Evolutionary conservation across 495 filamentous ascomycete genomes (phyloP).

Genomic region (Viridothelium virens): DNA sequence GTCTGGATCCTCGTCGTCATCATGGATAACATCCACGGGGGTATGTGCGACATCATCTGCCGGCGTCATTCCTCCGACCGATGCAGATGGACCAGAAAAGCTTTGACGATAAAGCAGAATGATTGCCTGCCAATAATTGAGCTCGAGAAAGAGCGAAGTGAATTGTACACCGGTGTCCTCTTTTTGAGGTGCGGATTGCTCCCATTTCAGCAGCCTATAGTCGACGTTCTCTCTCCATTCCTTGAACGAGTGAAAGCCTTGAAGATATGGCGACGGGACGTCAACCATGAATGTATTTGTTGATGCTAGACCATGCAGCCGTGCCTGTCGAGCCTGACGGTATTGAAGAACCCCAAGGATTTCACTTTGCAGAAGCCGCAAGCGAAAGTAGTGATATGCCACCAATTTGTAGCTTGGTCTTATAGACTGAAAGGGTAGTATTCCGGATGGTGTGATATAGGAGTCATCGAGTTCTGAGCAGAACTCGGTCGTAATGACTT

Average conservation of each 20-base stretch:
- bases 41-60: constrained; percentile 53
- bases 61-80: constrained; percentile 2
- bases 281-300: constrained; percentile 65
- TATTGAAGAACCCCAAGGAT: constrained; percentile 90
- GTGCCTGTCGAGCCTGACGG: constrained; percentile 64
- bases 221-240: constrained; percentile 87
- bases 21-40: constrained; percentile 48
- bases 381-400: constrained; percentile 82
- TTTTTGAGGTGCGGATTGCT: constrained; percentile 66
- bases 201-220: constrained; percentile 76
- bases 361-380: constrained; percentile 89
- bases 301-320: constrained; percentile 48
- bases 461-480: constrained; percentile 79
- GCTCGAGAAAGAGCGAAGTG: constrained; percentile 73
- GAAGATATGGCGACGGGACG: constrained; percentile 76
- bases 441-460: constrained; percentile 80
- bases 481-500: constrained; percentile 87
- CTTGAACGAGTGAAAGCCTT: constrained; percentile 74
- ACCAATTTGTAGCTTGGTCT: constrained; percentile 78
- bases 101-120: constrained; percentile 95
- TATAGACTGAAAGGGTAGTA: constrained; percentile 43
- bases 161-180: constrained; percentile 78
- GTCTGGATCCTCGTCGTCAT: constrained; percentile 76
- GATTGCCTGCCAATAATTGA: constrained; percentile 98
- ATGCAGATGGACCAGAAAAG: constrained; percentile 46